These are phyloP conservation scores for Citrus reticulata DNA, from an alignment of 345 rosid species.

Conservation along the genomic window DNA sequence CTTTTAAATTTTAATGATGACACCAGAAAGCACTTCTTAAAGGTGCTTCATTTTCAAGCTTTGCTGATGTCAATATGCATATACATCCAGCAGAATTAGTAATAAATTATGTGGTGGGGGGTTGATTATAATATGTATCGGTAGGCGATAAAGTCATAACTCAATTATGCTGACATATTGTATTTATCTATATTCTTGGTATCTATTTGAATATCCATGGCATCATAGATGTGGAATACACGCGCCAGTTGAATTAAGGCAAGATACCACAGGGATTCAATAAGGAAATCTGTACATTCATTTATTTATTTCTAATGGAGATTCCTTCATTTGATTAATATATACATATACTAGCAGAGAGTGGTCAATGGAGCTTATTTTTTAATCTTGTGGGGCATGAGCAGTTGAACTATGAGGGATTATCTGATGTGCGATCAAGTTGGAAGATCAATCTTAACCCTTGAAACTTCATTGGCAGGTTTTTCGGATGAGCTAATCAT, in stretches of 20 bases:
- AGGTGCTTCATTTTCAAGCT: background rate
- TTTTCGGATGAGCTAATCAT: background rate
- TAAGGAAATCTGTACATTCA: background rate
- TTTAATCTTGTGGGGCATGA: background rate
- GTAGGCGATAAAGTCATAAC: background rate
- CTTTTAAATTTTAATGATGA: background rate
- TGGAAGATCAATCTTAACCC: constrained; percentile 5
- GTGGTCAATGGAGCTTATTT: background rate
- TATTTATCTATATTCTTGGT: background rate
- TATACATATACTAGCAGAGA: background rate
- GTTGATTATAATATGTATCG: background rate
- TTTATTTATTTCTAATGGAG: constrained; percentile 15
- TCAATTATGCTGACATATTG: background rate
- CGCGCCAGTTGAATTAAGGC: constrained; percentile 22
- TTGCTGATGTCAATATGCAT: background rate
- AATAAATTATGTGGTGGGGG: background rate
- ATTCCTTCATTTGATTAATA: constrained; percentile 3
- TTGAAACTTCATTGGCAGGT: background rate
- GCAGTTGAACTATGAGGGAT: background rate
- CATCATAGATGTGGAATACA: constrained; percentile 13
- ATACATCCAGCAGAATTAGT: background rate
- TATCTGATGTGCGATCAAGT: constrained; percentile 19
- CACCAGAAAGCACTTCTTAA: background rate
- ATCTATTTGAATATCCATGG: background rate
- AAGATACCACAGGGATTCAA: constrained; percentile 28